These are phyloP conservation scores for Brassica balearica DNA, from an alignment of 441 rosid species.

Conservation along the genomic window DNA sequence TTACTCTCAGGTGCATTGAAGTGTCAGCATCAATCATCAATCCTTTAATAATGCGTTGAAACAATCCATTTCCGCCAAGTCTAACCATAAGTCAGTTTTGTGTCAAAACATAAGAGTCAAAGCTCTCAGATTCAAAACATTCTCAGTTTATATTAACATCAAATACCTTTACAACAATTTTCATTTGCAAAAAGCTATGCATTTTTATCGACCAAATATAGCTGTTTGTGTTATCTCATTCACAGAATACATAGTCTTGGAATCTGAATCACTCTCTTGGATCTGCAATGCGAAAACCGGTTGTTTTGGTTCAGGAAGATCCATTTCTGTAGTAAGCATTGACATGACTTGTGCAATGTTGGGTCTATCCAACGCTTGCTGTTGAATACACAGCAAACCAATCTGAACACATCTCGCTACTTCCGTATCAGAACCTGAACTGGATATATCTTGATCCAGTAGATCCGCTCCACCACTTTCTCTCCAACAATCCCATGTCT, in stretches of 20 bases:
- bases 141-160: background rate
- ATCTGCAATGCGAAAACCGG: conserved; percentile 38
- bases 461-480: conserved; percentile 44
- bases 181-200: background rate
- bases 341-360: conserved; percentile 45
- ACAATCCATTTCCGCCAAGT: conserved; percentile 19
- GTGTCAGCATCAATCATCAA: conserved; percentile 3
- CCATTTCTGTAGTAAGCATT: conserved; percentile 51
- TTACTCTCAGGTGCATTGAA: background rate
- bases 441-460: conserved; percentile 40
- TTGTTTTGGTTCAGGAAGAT: conserved; percentile 36
- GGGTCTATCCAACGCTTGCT: conserved; percentile 53
- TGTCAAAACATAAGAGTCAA: conserved; percentile 18
- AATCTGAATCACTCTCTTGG: conserved; percentile 39
- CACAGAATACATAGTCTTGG: conserved; percentile 29
- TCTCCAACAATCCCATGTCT: conserved; percentile 56
- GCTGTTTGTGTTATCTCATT: conserved; percentile 34
- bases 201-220: conserved; percentile 29
- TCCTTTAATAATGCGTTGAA: background rate
- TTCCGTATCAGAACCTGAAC: conserved; percentile 33
- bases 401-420: conserved; percentile 49
- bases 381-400: conserved; percentile 53
- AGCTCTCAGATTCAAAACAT: background rate
- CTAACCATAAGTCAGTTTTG: conserved; percentile 7
- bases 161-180: background rate